Evolutionary conservation across 192 early-diverging fungal genomes (phyloP).

Genomic region (Podila epicladia): DNA sequence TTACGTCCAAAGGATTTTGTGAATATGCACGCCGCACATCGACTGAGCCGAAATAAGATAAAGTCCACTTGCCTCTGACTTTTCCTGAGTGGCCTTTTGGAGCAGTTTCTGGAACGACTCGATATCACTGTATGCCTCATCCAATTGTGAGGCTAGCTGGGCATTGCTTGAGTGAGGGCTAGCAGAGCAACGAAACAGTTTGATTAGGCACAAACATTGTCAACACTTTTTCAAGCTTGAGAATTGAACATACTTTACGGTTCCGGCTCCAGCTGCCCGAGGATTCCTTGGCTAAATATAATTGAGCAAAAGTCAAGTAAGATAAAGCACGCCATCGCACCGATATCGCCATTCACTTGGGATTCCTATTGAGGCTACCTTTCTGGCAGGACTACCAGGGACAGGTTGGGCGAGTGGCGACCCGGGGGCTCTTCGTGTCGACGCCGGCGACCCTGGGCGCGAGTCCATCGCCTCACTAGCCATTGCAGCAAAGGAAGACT

Average conservation of each 20-base stretch:
- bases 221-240: not conserved
- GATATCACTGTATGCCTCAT: conserved; percentile 41
- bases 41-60: not conserved
- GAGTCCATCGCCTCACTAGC: conserved; percentile 50
- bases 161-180: conserved; percentile 47
- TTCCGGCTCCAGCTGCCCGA: conserved; percentile 1
- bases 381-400: conserved; percentile 18
- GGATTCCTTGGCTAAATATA: conserved; percentile 29
- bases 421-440: conserved; percentile 21
- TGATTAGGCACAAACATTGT: not conserved
- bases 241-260: conserved; percentile 9
- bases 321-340: not conserved
- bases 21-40: too few relatives aligned
- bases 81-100: conserved; percentile 40
- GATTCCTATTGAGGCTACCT: conserved; percentile 16
- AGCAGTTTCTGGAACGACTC: conserved; percentile 41
- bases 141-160: conserved; percentile 34
- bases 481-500: conserved; percentile 45
- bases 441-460: conserved; percentile 43
- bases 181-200: not conserved
- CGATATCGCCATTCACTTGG: too few relatives aligned
- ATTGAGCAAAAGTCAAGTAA: not conserved
- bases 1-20: not conserved
- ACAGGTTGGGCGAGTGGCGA: conserved; percentile 26
- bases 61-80: conserved; percentile 30